Base-by-base conservation (phyloP, 345 rosid species). In the Salix exigua region DNA sequence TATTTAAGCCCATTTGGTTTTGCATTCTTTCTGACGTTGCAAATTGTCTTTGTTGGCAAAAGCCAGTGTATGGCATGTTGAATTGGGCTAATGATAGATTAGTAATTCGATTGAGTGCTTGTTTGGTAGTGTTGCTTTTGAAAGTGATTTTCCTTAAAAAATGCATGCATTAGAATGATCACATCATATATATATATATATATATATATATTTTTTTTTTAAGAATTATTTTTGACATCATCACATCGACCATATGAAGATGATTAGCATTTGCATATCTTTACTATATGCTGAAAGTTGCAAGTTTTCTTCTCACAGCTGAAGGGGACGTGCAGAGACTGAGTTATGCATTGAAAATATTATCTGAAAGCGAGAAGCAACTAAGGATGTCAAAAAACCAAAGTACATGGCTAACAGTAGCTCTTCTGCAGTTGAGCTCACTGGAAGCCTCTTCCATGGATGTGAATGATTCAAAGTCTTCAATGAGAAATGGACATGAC, bases 391-490 rank as follows among this genome's bases (percentile, higher is more conserved):
- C 96, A n/a, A 96, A 89, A 81, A 91, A 87, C 80, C 99, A 93
- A 83, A 89, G 94, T 75, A 96, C 97, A 3, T 96, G 98, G 99
- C 98, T 96, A 38, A 93, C 97, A 66, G 99, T 89, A 37, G 97
- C 98, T 60, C 91, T 96, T 82, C 81, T 96, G 77, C 98, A 93
- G 79, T 86, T 96, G 75, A 91, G 94, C 80, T 84, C 90, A 25
- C 71, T 80, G 10, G 97, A 92, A 74, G 67, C 87, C 70, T 83
- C 87, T 81, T 81, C 87, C 38, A 35, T 73, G 9, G 87, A 90
- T 58, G 73, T 79, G 33, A 88, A 79, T 74, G 84, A 86, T 68
- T 66, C 84, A n/a, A 90, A 78, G 77, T 75, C 73, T 63, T 85
- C 85, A 86, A 66, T 82, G 64, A 79, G 83, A 85, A 86, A 80